Conservation (phyloP, 805 yeast genomes). For the Saccharomycopsis malanga region DNA sequence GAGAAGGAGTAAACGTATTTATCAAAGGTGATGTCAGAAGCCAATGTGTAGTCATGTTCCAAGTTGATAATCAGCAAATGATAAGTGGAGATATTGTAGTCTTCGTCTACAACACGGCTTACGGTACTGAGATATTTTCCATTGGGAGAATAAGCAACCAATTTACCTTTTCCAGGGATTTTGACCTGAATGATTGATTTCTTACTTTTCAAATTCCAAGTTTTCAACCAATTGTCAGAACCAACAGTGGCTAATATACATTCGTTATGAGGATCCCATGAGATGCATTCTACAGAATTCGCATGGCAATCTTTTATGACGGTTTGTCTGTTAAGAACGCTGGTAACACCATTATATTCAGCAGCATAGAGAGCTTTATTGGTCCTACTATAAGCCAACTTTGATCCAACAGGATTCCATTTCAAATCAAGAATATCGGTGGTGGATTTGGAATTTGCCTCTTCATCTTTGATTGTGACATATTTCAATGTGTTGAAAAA, state of each 20-base stretch:
- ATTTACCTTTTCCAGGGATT: constrained; percentile 9
- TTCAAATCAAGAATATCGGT: constrained; percentile 5
- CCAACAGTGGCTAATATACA: constrained; percentile 13
- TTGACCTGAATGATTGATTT: background rate
- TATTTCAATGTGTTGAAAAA: constrained; percentile 8
- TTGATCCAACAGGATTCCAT: constrained; percentile 14
- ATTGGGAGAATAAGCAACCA: constrained; percentile 3
- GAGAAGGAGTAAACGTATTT: background rate
- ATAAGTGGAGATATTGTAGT: background rate
- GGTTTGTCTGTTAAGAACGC: background rate
- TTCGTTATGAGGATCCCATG: constrained; percentile 14
- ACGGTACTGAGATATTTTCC: constrained; percentile 10
- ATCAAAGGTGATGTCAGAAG: background rate
- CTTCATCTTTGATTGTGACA: constrained; percentile 7
- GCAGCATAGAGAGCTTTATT: background rate
- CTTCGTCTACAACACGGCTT: constrained; percentile 7
- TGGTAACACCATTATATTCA: background rate
- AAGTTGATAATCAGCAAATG: constrained; percentile 2
- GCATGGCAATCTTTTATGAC: constrained; percentile 6
- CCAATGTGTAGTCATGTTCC: constrained; percentile 1
- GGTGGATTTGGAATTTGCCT: background rate
- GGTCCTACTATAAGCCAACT: constrained; percentile 9
- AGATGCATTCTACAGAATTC: background rate
- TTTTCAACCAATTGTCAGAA: constrained; percentile 4
- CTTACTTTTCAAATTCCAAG: constrained; percentile 7